A percentile compares a stretch with the other conserved stretches of the same genome.
phyloP scores from a whole-genome alignment of 805 yeast species.

The Yarrowia sp. region DNA sequence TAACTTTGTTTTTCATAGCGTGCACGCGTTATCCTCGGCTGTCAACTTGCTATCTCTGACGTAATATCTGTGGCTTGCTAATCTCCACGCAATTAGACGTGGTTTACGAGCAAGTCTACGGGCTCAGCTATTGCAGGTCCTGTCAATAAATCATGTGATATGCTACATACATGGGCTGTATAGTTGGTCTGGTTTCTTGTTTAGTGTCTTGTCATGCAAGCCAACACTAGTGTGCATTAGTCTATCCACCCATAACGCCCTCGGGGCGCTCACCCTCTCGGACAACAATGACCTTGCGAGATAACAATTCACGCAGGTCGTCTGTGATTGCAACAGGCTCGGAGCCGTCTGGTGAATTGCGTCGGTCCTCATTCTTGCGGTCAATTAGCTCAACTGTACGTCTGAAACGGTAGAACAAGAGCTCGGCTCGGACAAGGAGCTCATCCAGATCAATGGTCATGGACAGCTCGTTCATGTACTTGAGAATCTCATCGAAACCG shows the following conservation, averaged over 20 bases:
- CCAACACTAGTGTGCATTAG: background rate
- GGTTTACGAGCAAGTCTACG: too few relatives aligned
- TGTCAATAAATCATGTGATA: conserved; percentile 27
- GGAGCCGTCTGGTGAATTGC: conserved; percentile 24
- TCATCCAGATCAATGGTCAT: conserved; percentile 78
- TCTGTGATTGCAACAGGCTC: conserved; percentile 50
- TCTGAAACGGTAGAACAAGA: conserved; percentile 78
- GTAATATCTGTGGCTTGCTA: conserved; percentile 3
- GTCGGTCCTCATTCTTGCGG: conserved; percentile 45
- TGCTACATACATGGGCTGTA: conserved; percentile 9
- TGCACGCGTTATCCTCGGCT: background rate
- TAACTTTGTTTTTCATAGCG: background rate
- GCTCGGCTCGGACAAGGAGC: conserved; percentile 81
- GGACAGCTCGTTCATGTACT: conserved; percentile 88
- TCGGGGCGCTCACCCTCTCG: conserved; percentile 58
- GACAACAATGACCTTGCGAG: conserved; percentile 67
- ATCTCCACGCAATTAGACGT: background rate
- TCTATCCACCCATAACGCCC: conserved; percentile 51
- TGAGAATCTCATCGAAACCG: conserved; percentile 89
- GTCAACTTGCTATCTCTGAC: conserved; percentile 3
- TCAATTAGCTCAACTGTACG: conserved; percentile 83
- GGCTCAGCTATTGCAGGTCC: background rate
- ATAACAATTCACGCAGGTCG: conserved; percentile 65
- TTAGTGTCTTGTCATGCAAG: conserved; percentile 16
- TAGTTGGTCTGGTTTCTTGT: background rate